Conservation (phyloP, 495 filamentous ascomycete species). For the Schizothecium vesticola region DNA sequence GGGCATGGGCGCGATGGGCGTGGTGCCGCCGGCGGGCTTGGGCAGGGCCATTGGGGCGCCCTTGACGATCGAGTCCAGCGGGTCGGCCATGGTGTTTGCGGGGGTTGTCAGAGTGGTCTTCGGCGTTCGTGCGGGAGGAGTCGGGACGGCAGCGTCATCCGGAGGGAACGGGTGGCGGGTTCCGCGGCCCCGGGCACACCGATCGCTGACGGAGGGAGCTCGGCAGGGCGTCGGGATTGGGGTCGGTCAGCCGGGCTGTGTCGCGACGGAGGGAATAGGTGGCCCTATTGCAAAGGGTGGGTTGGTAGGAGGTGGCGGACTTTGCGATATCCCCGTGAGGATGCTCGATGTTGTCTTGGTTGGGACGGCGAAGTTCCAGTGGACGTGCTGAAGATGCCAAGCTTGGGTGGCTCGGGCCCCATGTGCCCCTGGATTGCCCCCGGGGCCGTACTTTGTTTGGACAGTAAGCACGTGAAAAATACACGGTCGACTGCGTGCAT, state of each 20-base stretch:
- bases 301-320: neutral
- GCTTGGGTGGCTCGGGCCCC: neutral
- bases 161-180: neutral
- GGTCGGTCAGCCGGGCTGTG: neutral
- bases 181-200: slow-evolving; percentile 1
- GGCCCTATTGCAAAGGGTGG: neutral
- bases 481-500: neutral
- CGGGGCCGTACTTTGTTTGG: too few species aligned
- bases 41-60: slow-evolving; percentile 50
- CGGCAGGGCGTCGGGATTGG: neutral
- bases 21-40: slow-evolving; percentile 32
- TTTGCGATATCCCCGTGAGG: slow-evolving; percentile 1
- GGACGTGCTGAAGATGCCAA: neutral
- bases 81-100: slow-evolving; percentile 42
- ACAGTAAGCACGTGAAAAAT: neutral
- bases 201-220: neutral
- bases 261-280: neutral
- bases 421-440: neutral
- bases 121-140: neutral
- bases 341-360: neutral
- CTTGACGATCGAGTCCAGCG: slow-evolving; percentile 84
- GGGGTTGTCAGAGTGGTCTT: neutral
- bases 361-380: neutral
- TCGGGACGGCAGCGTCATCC: neutral
- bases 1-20: slow-evolving; percentile 23